Evolutionary conservation across 1,284 basidiomycete genomes (phyloP).

Genomic region (Vanrija pseudolonga): DNA sequence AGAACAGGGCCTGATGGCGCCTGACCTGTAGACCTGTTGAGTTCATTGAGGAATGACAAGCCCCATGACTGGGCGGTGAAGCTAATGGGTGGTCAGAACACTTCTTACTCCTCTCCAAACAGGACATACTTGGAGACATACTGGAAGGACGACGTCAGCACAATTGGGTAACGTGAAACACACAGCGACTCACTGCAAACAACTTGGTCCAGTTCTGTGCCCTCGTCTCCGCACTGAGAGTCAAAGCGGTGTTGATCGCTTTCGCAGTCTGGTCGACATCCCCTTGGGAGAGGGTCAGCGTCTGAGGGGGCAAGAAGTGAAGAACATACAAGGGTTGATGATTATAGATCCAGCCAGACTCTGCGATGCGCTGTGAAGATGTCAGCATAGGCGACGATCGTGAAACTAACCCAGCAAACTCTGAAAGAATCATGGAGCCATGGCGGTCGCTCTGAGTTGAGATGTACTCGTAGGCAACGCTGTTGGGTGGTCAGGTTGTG

Average conservation of each 20-base stretch:
- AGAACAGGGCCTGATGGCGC: slow-evolving; percentile 22
- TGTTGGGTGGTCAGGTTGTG: slow-evolving; percentile 38
- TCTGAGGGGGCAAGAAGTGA: background rate
- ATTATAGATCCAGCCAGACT: slow-evolving; percentile 88
- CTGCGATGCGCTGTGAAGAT: slow-evolving; percentile 67
- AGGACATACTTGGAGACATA: slow-evolving; percentile 74
- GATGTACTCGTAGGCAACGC: slow-evolving; percentile 98
- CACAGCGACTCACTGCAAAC: slow-evolving; percentile 61
- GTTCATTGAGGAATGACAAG: slow-evolving; percentile 81
- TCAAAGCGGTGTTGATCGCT: slow-evolving; percentile 90
- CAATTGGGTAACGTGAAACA: no score
- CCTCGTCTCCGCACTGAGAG: slow-evolving; percentile 73
- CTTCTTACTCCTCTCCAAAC: no score
- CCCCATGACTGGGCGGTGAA: slow-evolving; percentile 89
- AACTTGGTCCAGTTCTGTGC: slow-evolving; percentile 91
- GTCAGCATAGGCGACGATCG: background rate
- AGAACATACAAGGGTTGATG: slow-evolving; percentile 74
- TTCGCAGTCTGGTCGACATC: slow-evolving; percentile 93
- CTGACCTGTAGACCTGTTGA: slow-evolving; percentile 29
- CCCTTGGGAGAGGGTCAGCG: slow-evolving; percentile 42
- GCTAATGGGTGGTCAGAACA: slow-evolving; percentile 2
- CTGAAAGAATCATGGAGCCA: slow-evolving; percentile 95
- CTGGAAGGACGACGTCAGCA: slow-evolving; percentile 23
- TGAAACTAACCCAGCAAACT: slow-evolving; percentile 73
- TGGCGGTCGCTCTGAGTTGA: slow-evolving; percentile 89